Percentiles rank a stretch among this genome's conserved stretches.
phyloP scores from a whole-genome alignment of 140 eudicot species.

The Oenanthe javanica region DNA sequence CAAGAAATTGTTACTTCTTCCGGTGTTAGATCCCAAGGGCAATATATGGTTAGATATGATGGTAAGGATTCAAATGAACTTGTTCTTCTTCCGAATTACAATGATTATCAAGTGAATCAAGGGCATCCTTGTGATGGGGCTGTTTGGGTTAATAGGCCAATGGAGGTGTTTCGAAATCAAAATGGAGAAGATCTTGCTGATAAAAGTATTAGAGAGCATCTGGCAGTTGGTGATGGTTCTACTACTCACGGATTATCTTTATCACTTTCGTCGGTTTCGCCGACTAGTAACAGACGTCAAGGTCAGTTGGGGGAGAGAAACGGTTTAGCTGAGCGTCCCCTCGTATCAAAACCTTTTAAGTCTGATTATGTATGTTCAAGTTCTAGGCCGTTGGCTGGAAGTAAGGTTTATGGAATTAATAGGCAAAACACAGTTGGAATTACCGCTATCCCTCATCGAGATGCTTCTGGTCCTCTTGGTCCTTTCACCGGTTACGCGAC shows the following conservation, averaged over 20 bases:
- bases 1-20: slow-evolving; percentile 51
- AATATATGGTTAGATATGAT: slow-evolving; percentile 13
- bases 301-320: slow-evolving; percentile 7
- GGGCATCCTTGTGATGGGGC: slow-evolving; percentile 13
- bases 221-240: slow-evolving; percentile 14
- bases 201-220: slow-evolving; percentile 13
- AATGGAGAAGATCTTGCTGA: slow-evolving; percentile 5
- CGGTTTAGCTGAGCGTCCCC: slow-evolving; percentile 5
- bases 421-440: slow-evolving; percentile 12
- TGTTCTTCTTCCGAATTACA: slow-evolving; percentile 16
- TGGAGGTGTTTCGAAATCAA: slow-evolving; percentile 22
- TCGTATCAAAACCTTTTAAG: slow-evolving; percentile 19
- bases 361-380: slow-evolving; percentile 21
- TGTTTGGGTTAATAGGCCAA: slow-evolving; percentile 40
- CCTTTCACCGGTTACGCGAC: slow-evolving; percentile 87
- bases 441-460: slow-evolving; percentile 29
- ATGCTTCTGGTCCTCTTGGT: slow-evolving; percentile 57
- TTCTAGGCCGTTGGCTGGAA: slow-evolving; percentile 14
- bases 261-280: slow-evolving; percentile 57
- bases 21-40: slow-evolving; percentile 14
- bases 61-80: slow-evolving; percentile 9
- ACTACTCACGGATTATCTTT: slow-evolving; percentile 48
- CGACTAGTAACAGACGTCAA: slow-evolving; percentile 11
- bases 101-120: slow-evolving; percentile 21
- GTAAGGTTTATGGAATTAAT: slow-evolving; percentile 10